Base-by-base conservation (phyloP, 805 yeast species). In the Lipomyces mesembrius region DNA sequence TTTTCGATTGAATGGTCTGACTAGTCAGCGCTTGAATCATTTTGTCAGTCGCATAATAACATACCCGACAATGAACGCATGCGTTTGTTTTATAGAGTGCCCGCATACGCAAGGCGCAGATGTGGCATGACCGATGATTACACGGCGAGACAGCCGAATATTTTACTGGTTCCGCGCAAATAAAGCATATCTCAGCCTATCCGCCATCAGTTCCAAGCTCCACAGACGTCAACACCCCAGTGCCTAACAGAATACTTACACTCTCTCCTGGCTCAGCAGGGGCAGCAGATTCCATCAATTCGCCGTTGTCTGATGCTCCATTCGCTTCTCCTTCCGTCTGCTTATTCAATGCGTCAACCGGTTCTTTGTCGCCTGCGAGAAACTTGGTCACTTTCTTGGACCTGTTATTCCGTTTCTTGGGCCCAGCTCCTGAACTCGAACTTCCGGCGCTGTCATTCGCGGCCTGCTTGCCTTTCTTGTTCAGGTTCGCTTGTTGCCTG, bases 51-150 rank as follows among this genome's bases (percentile, higher is more conserved):
- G 27, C 22, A 53, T 46, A 20, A 27, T 46, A 60, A 60, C 70
- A 51, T 55, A 71, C 76, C 74, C 99, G 86, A 77, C 99, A 95
- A 55, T 92, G 88, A 59, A 93, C 81, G 81, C 99, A 95, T 22
- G 84, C 80, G 39, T 82, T 83, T 77, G 90, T 91, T 29, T 84
- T 83, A 78, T 89, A 92, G 17, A 94, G 79, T 0, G 92, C 93
- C 56, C 97, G 81, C 74, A 92, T 92, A 70, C 97, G 83, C 71
- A 94, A 84, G 0, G 91, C 82, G 80, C 99, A 95, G 57, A 77
- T 79, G 75, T 92, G 91, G 77, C 99, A 95, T 0, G 92, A 87
- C 43, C 82, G 83, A 76, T 95, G 98, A 73, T 88, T 87, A 78
- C 99, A 95, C 0, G 92, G 90, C 1, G 95, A 84, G 9, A 90